A percentile compares a stretch with the other conserved stretches of the same genome.
These are phyloP conservation scores for Amoebophrya sp. DNA, from an alignment of 169 alveolate species.

Conservation along the genomic window DNA sequence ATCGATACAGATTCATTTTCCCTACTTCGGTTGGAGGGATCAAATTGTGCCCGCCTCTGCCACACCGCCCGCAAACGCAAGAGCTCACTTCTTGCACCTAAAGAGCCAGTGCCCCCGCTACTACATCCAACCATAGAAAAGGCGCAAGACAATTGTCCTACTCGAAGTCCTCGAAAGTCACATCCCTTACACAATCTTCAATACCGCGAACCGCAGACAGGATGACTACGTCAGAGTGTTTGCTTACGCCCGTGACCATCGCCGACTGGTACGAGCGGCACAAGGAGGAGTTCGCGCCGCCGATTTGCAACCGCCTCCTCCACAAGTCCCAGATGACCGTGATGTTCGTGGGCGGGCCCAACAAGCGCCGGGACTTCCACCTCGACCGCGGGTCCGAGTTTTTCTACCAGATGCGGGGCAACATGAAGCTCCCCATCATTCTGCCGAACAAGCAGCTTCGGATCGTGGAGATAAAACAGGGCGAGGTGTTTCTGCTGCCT, in stretches of 20 bases:
- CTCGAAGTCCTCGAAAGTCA: too few species aligned
- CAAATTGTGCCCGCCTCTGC: too few species aligned
- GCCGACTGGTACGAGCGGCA: not conserved
- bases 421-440: slow-evolving; percentile 13
- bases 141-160: too few species aligned
- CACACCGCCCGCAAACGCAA: too few species aligned
- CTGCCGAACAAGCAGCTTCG: not conserved
- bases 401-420: slow-evolving; percentile 11
- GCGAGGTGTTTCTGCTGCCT: slow-evolving; percentile 10
- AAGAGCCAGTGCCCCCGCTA: too few species aligned
- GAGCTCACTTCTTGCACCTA: too few species aligned
- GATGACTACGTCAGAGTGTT: too few species aligned
- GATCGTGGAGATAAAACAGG: slow-evolving; percentile 7
- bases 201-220: too few species aligned
- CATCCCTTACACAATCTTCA: too few species aligned
- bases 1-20: too few species aligned
- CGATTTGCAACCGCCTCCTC: slow-evolving; percentile 10
- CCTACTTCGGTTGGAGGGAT: too few species aligned
- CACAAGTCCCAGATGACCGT: slow-evolving; percentile 13
- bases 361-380: slow-evolving; percentile 15
- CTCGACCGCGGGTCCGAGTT: slow-evolving; percentile 9
- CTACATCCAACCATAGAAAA: too few species aligned
- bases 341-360: slow-evolving; percentile 22
- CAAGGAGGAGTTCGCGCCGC: slow-evolving; percentile 10
- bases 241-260: not conserved